Conservation (phyloP, 2,329 filamentous ascomycete species). For the Hypoxylon sp. region DNA sequence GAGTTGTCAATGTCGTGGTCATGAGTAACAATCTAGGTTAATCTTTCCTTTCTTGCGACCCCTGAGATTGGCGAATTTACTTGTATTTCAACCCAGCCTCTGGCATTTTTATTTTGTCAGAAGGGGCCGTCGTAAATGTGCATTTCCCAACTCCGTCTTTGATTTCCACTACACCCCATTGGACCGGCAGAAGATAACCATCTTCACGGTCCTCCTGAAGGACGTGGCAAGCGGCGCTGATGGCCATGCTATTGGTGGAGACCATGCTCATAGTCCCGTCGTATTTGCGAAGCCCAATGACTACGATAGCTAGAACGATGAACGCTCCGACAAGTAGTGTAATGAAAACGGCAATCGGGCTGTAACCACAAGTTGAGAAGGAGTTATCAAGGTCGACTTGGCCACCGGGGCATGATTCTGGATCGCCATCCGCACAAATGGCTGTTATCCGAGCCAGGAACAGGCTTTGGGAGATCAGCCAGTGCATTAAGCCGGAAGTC, state of each 20-base stretch:
- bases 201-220: constrained; percentile 43
- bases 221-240: constrained; percentile 53
- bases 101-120: constrained; percentile 5
- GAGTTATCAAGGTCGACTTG: constrained; percentile 22
- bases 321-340: constrained; percentile 36
- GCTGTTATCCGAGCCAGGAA: constrained; percentile 56
- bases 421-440: constrained; percentile 15
- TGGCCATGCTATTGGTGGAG: constrained; percentile 53
- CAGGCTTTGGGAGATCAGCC: constrained; percentile 64
- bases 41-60: neutral
- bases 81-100: neutral
- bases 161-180: constrained; percentile 50
- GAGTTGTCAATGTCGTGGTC: neutral
- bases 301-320: constrained; percentile 38
- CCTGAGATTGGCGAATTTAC: neutral
- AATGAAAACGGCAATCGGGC: constrained; percentile 30
- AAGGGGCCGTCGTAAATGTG: constrained; percentile 45
- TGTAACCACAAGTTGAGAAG: constrained; percentile 29
- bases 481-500: constrained; percentile 60
- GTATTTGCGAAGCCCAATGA: constrained; percentile 50
- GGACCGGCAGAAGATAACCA: constrained; percentile 49
- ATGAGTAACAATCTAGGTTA: constrained; percentile 1
- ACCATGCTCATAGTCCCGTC: constrained; percentile 54
- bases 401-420: constrained; percentile 9
- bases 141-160: constrained; percentile 43